phyloP scores from a whole-genome alignment of 1,139 yeast genomes.

The Saccharomycopsis hybrid region DNA sequence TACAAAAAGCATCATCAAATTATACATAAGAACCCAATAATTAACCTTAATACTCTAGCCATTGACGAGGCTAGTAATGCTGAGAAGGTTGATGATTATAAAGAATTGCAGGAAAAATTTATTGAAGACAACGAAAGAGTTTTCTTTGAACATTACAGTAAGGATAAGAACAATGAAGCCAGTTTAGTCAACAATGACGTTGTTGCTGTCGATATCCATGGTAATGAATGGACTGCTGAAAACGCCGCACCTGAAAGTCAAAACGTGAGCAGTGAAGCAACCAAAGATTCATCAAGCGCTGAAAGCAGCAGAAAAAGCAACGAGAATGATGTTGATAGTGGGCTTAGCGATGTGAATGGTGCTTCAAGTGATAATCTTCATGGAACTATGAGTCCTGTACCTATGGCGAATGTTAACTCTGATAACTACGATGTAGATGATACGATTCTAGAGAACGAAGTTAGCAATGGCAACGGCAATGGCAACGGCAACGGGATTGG shows the following conservation, averaged over 20 bases:
- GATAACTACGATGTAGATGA: not conserved
- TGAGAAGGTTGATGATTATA: constrained; percentile 4
- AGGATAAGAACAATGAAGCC: not conserved
- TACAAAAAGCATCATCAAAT: constrained; percentile 42
- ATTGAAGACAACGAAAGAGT: constrained; percentile 6
- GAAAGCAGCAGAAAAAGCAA: too few species aligned
- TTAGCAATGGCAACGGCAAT: not conserved
- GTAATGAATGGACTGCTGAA: constrained; percentile 6
- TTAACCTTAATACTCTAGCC: constrained; percentile 30
- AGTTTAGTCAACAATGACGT: not conserved
- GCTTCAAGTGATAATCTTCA: not conserved
- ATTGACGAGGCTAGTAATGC: constrained; percentile 13
- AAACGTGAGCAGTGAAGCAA: too few species aligned
- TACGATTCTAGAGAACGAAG: not conserved
- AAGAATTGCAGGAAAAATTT: constrained; percentile 11
- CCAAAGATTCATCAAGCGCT: too few species aligned
- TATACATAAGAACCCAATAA: constrained; percentile 43
- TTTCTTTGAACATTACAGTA: constrained; percentile 1
- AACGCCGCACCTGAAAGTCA: constrained; percentile 1
- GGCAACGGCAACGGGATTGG: too few species aligned
- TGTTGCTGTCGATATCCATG: constrained; percentile 14
- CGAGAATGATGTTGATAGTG: not conserved
- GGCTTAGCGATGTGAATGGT: not conserved
- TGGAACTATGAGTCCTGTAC: not conserved
- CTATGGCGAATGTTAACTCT: not conserved